Base-by-base conservation (phyloP, 441 rosid genomes). In the Geranium incanum region DNA sequence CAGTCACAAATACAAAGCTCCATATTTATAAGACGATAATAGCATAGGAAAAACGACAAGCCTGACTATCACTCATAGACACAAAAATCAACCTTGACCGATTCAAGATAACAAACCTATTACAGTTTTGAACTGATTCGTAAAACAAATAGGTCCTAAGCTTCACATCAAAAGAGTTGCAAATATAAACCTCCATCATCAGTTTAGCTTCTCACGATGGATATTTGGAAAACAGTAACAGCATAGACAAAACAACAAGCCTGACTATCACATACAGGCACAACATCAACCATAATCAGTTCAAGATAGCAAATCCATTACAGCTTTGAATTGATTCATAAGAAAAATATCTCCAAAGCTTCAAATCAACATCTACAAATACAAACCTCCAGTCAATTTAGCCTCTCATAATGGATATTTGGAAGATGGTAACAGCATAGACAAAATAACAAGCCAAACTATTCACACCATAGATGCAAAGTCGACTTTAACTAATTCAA, bases 301-400 rank as follows among this genome's bases (percentile, higher is more conserved):
- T 7, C 43, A 39, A 4, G 5, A 39, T 39, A 39, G 8, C 57
- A 50, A 50, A 50, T n/a, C 57, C n/a, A 50, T n/a, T 50, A 50
- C n/a, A 11, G 16, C 57, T 50, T 50, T n/a, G 15, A 50, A 50
- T 12, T 4, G 15, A 9, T 50, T 9, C 15, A 50, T 50, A 50
- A 13, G 57, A 11, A 11, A 50, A 50, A 50, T 50, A 50, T 13
- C 15, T 50, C 57, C 57, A 50, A 50, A 50, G 15, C 57, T 50
- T 48, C 55, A 48, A 48, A 48, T 13, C 57, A 50, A 50, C 15
- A 50, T 15, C 11, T 39, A 39, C 8, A 39, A 4, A 11, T 12
- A 50, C 57, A 50, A 50, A 86, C 89, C 86, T 87, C 91, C 36
- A 74, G 79, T 83, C 23, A 92, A 81, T 60, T 81, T 84, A 64